A percentile compares a stretch with the other conserved stretches of the same genome.
Evolutionary conservation across 2,329 filamentous ascomycete genomes (phyloP).

Genomic region (Colletotrichum liaoningense): DNA sequence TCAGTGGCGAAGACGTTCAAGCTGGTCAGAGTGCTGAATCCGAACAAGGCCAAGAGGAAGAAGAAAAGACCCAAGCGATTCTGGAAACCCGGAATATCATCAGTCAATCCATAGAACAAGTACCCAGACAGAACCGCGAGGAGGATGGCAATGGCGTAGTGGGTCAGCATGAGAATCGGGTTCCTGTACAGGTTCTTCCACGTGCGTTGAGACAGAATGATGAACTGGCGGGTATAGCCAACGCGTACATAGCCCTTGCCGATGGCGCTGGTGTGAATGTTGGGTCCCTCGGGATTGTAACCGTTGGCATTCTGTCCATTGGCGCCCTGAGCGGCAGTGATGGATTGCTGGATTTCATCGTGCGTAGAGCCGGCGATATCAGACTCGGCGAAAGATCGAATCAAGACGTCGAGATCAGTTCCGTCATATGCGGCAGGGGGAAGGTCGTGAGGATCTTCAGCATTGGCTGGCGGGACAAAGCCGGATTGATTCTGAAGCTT

Average conservation of each 20-base stretch:
- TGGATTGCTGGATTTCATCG: constrained; percentile 81
- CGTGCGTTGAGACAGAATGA: constrained; percentile 88
- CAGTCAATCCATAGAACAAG: constrained; percentile 94
- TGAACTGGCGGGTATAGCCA: constrained; percentile 83
- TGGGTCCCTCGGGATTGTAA: constrained; percentile 57
- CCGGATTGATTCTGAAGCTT: constrained; percentile 61
- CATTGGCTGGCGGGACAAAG: constrained; percentile 64
- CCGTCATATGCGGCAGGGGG: constrained; percentile 69
- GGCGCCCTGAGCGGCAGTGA: constrained; percentile 71
- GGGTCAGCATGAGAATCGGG: constrained; percentile 97
- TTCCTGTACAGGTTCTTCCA: constrained; percentile 99
- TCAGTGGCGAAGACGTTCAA: constrained; percentile 94
- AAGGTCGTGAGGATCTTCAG: constrained; percentile 77
- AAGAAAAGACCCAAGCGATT: constrained; percentile 98
- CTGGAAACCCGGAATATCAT: constrained; percentile 97
- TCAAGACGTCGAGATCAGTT: constrained; percentile 85
- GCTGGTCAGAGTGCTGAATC: constrained; percentile 95
- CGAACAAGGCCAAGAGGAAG: constrained; percentile 94
- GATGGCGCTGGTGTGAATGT: constrained; percentile 67
- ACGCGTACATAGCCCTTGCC: constrained; percentile 87
- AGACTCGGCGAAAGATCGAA: constrained; percentile 80
- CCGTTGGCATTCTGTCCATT: constrained; percentile 74
- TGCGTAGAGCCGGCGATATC: constrained; percentile 79
- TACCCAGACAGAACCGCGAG: constrained; percentile 94
- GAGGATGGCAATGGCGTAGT: constrained; percentile 96